phyloP scores from a whole-genome alignment of 2,329 filamentous ascomycete species.

The Xylariales sp. region DNA sequence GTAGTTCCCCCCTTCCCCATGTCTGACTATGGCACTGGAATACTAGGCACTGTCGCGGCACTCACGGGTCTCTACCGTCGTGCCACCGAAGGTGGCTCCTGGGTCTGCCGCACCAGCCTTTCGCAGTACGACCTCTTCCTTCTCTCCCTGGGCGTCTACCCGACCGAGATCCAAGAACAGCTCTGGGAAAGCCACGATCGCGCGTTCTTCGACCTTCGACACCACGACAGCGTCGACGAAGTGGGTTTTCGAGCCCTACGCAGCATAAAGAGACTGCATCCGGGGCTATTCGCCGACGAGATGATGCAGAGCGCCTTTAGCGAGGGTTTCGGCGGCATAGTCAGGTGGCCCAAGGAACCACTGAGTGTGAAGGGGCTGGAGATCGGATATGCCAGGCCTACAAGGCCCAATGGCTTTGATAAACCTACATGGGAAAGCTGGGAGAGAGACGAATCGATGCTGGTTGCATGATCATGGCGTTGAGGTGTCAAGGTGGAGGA shows the following conservation, averaged over 20 bases:
- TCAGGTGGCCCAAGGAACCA: constrained; percentile 40
- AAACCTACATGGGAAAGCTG: constrained; percentile 52
- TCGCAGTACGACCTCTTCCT: constrained; percentile 33
- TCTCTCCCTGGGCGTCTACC: constrained; percentile 40
- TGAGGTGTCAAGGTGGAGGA: no score
- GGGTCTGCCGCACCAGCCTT: constrained; percentile 29
- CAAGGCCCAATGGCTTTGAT: constrained; percentile 51
- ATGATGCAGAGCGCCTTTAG: constrained; percentile 27
- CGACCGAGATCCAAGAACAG: constrained; percentile 39
- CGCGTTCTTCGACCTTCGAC: constrained; percentile 49
- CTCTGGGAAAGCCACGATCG: constrained; percentile 42
- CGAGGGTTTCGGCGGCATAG: constrained; percentile 31
- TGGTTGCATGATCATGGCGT: background rate
- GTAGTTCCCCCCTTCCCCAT: constrained; percentile 63
- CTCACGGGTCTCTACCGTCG: constrained; percentile 29
- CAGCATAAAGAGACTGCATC: constrained; percentile 40
- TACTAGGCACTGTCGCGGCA: constrained; percentile 28
- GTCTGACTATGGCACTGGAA: constrained; percentile 40
- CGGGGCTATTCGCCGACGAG: constrained; percentile 24
- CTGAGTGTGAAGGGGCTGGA: constrained; percentile 38
- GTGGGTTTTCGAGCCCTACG: constrained; percentile 50
- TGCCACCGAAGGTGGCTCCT: constrained; percentile 27
- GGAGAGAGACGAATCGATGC: constrained; percentile 32
- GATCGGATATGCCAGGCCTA: constrained; percentile 38
- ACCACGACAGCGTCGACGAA: constrained; percentile 55